Evolutionary conservation across 768 basidiomycete species (phyloP).

Genomic region (Mycena epipterygia): DNA sequence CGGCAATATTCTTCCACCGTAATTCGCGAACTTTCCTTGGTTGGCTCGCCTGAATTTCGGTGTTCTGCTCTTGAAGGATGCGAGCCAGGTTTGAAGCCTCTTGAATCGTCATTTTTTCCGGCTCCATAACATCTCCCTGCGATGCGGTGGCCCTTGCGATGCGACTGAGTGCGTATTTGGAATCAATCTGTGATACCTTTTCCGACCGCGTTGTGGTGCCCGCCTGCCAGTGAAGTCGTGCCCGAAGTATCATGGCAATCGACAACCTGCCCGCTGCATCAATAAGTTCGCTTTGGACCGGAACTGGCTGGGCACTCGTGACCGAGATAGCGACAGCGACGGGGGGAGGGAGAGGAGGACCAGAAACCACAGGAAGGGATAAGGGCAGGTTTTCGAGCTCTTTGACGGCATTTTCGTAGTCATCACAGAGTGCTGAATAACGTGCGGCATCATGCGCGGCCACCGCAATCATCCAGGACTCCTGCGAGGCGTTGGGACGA

Average conservation of each 20-base stretch:
- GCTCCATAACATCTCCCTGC: background rate
- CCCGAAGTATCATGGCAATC: conserved; percentile 6
- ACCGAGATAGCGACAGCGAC: background rate
- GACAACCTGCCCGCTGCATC: background rate
- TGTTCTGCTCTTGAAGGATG: conserved; percentile 26
- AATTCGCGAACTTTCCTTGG: conserved; percentile 12
- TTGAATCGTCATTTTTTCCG: conserved; percentile 21
- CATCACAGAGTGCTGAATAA: conserved; percentile 23
- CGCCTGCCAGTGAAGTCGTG: no score
- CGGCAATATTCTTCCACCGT: conserved; percentile 29
- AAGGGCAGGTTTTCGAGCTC: background rate
- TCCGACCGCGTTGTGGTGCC: no score
- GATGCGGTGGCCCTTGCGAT: background rate
- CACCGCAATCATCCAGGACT: background rate
- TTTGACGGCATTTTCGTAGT: conserved; percentile 12
- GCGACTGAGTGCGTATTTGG: conserved; percentile 14
- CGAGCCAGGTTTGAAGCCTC: conserved; percentile 30
- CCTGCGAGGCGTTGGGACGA: no score
- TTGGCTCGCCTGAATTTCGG: background rate
- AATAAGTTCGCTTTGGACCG: conserved; percentile 12
- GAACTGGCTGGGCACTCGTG: background rate
- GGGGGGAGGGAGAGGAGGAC: background rate
- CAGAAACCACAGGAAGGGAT: no score
- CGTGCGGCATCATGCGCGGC: conserved; percentile 22
- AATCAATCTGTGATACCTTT: no score